Conservation (phyloP, 148 eudicot species). For the Cornus suecica region DNA sequence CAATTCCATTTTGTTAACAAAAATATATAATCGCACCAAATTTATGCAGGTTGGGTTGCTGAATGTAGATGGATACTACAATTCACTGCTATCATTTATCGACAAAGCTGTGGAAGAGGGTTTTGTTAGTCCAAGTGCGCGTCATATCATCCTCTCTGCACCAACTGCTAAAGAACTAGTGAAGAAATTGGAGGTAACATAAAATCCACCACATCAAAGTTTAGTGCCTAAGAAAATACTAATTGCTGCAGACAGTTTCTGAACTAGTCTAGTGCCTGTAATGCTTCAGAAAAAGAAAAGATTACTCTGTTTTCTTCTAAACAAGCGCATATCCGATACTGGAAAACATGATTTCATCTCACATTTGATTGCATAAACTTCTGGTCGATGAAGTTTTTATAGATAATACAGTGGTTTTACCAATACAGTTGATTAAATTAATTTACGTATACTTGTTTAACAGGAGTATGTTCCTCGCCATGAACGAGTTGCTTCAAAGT, state of each 20-base stretch:
- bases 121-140: slow-evolving; percentile 69
- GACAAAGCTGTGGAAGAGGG: slow-evolving; percentile 95
- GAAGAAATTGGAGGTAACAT: slow-evolving; percentile 67
- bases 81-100: slow-evolving; percentile 71
- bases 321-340: neutral
- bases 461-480: slow-evolving; percentile 86
- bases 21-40: neutral
- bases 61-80: slow-evolving; percentile 86
- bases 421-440: neutral
- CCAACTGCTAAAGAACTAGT: slow-evolving; percentile 73
- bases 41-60: slow-evolving; percentile 68
- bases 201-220: neutral
- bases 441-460: neutral
- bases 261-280: neutral
- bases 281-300: neutral
- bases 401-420: neutral
- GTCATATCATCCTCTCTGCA: slow-evolving; percentile 79
- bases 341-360: neutral
- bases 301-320: too few species aligned
- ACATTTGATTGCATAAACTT: neutral
- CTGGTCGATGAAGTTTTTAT: neutral
- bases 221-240: neutral
- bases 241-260: neutral
- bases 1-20: neutral
- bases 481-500: slow-evolving; percentile 79